phyloP scores from a whole-genome alignment of 352 stramenopile genomes.

The Pythium apleroticum region DNA sequence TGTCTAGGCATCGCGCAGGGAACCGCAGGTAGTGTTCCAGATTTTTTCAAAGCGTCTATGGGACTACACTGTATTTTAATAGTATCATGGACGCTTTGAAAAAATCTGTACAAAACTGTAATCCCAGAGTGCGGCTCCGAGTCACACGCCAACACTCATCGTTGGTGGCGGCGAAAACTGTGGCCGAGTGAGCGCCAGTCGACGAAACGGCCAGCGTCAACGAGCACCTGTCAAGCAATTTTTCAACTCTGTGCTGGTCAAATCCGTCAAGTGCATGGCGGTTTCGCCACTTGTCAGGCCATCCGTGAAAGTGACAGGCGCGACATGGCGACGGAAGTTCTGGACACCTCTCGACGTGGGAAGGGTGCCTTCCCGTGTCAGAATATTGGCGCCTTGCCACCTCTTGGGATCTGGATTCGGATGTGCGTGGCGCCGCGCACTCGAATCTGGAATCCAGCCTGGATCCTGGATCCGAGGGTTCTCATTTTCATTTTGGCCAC shows the following conservation, averaged over 20 bases:
- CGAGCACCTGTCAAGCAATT: conserved; percentile 7
- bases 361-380: neutral
- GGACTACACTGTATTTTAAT: too few species aligned
- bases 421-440: neutral
- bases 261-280: conserved; percentile 21
- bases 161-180: neutral
- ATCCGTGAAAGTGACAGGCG: conserved; percentile 21
- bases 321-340: neutral
- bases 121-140: neutral
- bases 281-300: conserved; percentile 23
- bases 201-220: conserved; percentile 10
- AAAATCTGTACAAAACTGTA: too few species aligned
- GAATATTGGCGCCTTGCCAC: neutral
- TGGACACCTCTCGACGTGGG: neutral
- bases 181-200: neutral
- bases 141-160: conserved; percentile 11
- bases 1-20: too few species aligned
- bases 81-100: too few species aligned
- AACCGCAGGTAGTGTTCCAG: neutral
- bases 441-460: too few species aligned
- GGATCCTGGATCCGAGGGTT: neutral
- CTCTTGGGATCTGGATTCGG: neutral
- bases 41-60: neutral
- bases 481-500: neutral
- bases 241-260: conserved; percentile 5